Evolutionary conservation across 2,329 filamentous ascomycete genomes (phyloP).

Genomic region (Xylariaceae sp.): DNA sequence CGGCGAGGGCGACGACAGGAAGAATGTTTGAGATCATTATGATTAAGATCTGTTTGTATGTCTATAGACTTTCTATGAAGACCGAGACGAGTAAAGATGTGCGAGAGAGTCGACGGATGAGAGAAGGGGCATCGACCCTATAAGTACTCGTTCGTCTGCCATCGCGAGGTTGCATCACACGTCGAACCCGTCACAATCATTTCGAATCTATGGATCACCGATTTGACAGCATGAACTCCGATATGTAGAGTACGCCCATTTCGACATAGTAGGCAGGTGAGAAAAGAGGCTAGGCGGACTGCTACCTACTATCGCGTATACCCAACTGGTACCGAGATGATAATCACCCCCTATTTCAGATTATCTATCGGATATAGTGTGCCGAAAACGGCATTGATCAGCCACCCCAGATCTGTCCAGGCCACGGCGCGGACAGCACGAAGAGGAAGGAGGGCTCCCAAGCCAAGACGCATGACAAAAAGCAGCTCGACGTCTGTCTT

Average conservation of each 20-base stretch:
- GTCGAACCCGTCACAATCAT: neutral
- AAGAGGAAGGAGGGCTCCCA: neutral
- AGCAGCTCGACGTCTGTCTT: too few relatives aligned
- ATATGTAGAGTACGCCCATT: slow-evolving; percentile 12
- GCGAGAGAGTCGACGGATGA: neutral
- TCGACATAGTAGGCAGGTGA: neutral
- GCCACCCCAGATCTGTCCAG: neutral
- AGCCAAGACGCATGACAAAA: neutral
- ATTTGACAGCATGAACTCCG: slow-evolving; percentile 2
- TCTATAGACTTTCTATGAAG: neutral
- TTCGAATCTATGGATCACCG: too few relatives aligned
- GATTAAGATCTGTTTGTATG: neutral
- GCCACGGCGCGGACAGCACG: neutral
- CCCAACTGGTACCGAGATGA: neutral
- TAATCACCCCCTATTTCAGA: neutral
- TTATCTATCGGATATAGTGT: neutral
- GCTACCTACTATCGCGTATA: too few relatives aligned
- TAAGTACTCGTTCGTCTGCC: slow-evolving; percentile 13
- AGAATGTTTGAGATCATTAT: slow-evolving; percentile 21
- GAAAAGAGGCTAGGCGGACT: neutral
- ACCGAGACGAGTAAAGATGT: neutral
- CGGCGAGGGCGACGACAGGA: slow-evolving; percentile 18
- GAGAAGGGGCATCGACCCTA: neutral
- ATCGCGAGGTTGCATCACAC: slow-evolving; percentile 1
- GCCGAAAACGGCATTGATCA: neutral